Base-by-base conservation (phyloP, 2,329 filamentous ascomycete species). In the Monosporascus sp. region DNA sequence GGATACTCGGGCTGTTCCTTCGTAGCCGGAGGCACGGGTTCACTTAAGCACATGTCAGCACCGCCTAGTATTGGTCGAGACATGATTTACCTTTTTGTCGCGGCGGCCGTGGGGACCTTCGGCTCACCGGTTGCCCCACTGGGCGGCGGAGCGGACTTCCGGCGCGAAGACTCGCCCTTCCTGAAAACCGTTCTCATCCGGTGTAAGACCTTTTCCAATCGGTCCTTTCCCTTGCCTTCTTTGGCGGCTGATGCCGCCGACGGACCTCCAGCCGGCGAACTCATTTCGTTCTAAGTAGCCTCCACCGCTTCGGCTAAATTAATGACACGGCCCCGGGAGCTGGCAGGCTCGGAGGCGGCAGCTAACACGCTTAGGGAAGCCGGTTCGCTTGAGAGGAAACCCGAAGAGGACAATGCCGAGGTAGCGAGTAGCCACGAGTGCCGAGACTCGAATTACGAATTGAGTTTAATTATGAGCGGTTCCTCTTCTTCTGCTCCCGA, bases 101-200 rank as follows among this genome's bases (percentile, higher is more conserved):
- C 52, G 26, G 54, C 51, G 16, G 57, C 52, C 11, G 47, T 57
- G 7, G 57, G 50, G 49, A 50, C 49, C 27, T 52, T 44, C 22
- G 50, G 43, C 43, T 46, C 43, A 27, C 22, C 17, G 26, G 24
- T 14, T 35, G 11, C 31, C 11, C 11, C 11, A 31, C 27, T n/a
- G 20, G 17, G 17, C 16, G 43, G 20, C 22, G 7, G 53, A 3
- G 55, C 14, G 31, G 52, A 16, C 11, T 51, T 52, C 50, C 61
- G 62, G 51, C 61, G 60, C 26, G 63, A 58, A 51, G 58, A 53
- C 17, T 76, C 75, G 55, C 72, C 67, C 58, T 70, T 75, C 66
- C 70, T 79, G 52, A 80, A 70, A 35, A 78, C 76, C 3, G 76
- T 77, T 71, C 75, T 81, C 63, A 79, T 71, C 37, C 76, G 71